phyloP scores from a whole-genome alignment of 441 rosid species.

The Oxalis stricta region DNA sequence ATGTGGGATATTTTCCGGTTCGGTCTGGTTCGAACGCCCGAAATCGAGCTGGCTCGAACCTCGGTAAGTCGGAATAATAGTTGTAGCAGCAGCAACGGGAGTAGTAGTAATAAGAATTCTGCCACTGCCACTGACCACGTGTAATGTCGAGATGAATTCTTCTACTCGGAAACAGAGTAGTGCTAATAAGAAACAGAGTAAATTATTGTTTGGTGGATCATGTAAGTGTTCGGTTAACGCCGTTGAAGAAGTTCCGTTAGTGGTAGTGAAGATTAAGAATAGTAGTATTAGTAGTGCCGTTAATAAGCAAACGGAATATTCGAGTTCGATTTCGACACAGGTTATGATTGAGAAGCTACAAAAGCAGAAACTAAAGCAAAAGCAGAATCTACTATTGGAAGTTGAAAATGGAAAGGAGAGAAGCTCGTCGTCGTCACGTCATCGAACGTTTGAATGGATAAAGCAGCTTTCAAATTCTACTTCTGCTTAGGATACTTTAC shows the following conservation, averaged over 20 bases:
- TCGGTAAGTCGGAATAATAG: conserved; percentile 45
- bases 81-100: conserved; percentile 26
- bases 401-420: conserved; percentile 31
- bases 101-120: conserved; percentile 19
- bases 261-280: conserved; percentile 14
- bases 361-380: conserved; percentile 23
- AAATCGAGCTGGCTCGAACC: conserved; percentile 33
- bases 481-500: conserved; percentile 16
- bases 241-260: conserved; percentile 31
- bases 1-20: conserved; percentile 58
- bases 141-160: too few relatives aligned
- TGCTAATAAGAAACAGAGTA: conserved; percentile 9
- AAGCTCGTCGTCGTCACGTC: conserved; percentile 47
- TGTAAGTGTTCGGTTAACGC: conserved; percentile 54
- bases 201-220: conserved; percentile 32
- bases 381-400: conserved; percentile 12
- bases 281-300: conserved; percentile 1
- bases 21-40: conserved; percentile 69
- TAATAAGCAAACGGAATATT: too few relatives aligned
- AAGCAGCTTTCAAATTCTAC: conserved; percentile 61
- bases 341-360: conserved; percentile 19
- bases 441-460: conserved; percentile 72
- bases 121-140: too few relatives aligned
- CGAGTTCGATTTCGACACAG: background rate
- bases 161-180: too few relatives aligned